These are phyloP conservation scores for Alternaria novae-zelandiae DNA, from an alignment of 2,329 filamentous ascomycete genomes.

Conservation along the genomic window DNA sequence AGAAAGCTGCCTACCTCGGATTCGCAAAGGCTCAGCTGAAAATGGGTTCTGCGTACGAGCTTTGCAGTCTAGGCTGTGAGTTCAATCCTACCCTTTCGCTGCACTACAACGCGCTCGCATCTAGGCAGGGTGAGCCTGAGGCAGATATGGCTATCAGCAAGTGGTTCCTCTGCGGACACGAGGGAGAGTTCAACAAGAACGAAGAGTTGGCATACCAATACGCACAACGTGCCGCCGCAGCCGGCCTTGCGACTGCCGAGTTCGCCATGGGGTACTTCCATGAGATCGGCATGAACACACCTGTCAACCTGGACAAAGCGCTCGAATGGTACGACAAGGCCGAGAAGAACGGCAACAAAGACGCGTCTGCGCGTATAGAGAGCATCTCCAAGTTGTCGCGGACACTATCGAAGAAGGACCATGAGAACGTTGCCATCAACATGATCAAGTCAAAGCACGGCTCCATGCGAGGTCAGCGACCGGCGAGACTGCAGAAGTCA, in stretches of 20 bases:
- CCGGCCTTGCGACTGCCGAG: conserved; percentile 85
- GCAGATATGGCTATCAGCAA: conserved; percentile 96
- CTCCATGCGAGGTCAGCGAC: conserved; percentile 57
- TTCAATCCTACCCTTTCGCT: conserved; percentile 92
- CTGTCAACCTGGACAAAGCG: conserved; percentile 82
- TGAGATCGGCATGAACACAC: conserved; percentile 92
- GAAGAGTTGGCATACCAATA: conserved; percentile 92
- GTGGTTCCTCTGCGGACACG: conserved; percentile 97
- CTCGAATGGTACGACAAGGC: conserved; percentile 90
- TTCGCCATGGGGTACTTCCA: conserved; percentile 98
- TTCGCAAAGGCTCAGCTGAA: conserved; percentile 97
- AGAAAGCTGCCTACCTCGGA: conserved; percentile 93
- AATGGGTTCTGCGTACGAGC: conserved; percentile 94
- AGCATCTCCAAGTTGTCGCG: conserved; percentile 78
- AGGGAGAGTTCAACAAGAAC: conserved; percentile 91
- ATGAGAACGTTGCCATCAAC: conserved; percentile 87
- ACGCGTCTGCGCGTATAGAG: conserved; percentile 81
- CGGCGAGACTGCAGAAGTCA: conserved; percentile 51
- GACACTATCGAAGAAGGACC: conserved; percentile 86
- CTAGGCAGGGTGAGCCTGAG: conserved; percentile 89
- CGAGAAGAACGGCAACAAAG: conserved; percentile 87
- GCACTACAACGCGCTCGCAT: conserved; percentile 93
- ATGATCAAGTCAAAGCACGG: conserved; percentile 72
- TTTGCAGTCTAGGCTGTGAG: conserved; percentile 91
- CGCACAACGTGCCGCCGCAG: conserved; percentile 81